These are phyloP conservation scores for Phytopythium helicoides DNA, from an alignment of 352 stramenopile species.

Conservation along the genomic window DNA sequence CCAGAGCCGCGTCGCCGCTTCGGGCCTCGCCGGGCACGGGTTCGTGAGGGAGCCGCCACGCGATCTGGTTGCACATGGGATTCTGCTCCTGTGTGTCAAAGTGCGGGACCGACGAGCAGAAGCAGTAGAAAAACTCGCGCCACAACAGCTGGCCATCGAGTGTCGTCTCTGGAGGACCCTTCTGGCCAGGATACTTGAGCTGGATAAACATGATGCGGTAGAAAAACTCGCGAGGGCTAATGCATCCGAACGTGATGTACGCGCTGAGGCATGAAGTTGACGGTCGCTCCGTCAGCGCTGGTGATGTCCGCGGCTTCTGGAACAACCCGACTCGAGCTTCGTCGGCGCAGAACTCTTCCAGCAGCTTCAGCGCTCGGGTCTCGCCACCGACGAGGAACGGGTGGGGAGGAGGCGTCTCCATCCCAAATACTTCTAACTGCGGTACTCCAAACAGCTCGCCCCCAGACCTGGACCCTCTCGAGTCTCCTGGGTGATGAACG, in stretches of 20 bases:
- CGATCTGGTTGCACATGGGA: constrained; percentile 79
- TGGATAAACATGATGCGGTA: constrained; percentile 85
- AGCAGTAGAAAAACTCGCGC: constrained; percentile 94
- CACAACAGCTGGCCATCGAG: constrained; percentile 95
- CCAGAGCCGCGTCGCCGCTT: constrained; percentile 36
- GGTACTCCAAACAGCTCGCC: constrained; percentile 35
- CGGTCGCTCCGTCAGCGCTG: constrained; percentile 71
- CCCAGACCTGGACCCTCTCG: background rate
- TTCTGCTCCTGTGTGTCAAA: constrained; percentile 92
- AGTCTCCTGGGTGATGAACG: background rate
- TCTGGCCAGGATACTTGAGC: constrained; percentile 84
- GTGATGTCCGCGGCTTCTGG: constrained; percentile 95
- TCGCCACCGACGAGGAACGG: constrained; percentile 60
- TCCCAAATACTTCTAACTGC: constrained; percentile 33
- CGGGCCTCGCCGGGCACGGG: constrained; percentile 4
- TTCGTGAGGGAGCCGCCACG: constrained; percentile 49
- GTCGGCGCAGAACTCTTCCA: constrained; percentile 60
- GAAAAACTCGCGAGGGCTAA: constrained; percentile 80
- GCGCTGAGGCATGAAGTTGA: constrained; percentile 94
- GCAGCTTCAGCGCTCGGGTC: constrained; percentile 37
- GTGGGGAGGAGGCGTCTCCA: constrained; percentile 26
- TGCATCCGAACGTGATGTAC: constrained; percentile 90
- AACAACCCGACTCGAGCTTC: constrained; percentile 87
- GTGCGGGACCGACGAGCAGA: constrained; percentile 51
- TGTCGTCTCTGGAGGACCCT: constrained; percentile 80